Conservation (phyloP, 2,329 filamentous ascomycete species). For the Talaromyces sp. region DNA sequence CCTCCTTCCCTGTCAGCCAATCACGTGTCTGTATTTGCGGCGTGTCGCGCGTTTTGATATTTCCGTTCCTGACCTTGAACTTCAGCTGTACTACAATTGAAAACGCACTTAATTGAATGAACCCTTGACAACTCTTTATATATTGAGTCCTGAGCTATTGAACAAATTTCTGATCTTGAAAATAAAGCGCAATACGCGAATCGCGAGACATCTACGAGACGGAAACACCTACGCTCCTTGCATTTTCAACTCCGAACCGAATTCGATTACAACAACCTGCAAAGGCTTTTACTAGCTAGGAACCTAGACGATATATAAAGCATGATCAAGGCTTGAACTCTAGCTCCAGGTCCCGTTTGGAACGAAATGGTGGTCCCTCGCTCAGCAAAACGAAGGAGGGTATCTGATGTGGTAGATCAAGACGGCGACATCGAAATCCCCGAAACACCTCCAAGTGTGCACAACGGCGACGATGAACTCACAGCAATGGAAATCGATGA, state of each 20-base stretch:
- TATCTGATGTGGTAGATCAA: constrained; percentile 28
- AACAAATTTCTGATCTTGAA: background rate
- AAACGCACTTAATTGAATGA: background rate
- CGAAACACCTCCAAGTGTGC: constrained; percentile 4
- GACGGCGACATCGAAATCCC: constrained; percentile 21
- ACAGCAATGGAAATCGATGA: constrained; percentile 18
- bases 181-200: background rate
- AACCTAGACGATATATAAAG: background rate
- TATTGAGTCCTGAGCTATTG: background rate
- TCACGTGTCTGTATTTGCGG: constrained; percentile 13
- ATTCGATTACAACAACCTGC: background rate
- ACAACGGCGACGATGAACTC: constrained; percentile 11
- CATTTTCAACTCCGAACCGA: background rate
- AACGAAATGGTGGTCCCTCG: constrained; percentile 33
- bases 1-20: constrained; percentile 13
- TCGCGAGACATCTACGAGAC: background rate
- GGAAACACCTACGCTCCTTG: background rate
- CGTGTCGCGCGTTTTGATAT: constrained; percentile 14
- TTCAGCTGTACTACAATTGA: background rate
- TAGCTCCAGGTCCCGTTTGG: background rate
- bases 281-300: background rate
- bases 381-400: constrained; percentile 36
- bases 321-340: background rate
- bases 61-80: constrained; percentile 10
- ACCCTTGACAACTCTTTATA: background rate